Conservation (phyloP, 2,329 filamentous ascomycete genomes). For the Ciborinia camelliae region DNA sequence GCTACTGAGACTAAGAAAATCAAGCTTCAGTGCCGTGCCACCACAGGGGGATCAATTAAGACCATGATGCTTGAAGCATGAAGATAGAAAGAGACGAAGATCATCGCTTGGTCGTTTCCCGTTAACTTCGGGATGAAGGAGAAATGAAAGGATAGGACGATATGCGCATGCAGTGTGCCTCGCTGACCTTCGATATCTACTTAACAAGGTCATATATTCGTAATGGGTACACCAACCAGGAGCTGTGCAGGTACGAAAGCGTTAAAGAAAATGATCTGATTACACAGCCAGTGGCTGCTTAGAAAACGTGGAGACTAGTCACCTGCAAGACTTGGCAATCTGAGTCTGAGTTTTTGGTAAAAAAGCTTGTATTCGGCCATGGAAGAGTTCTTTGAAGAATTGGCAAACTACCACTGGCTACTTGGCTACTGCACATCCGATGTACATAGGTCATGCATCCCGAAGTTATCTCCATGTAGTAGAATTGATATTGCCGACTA, state of each 20-base stretch:
- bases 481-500: background rate
- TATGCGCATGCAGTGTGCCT: background rate
- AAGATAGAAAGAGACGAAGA: background rate
- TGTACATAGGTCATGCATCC: background rate
- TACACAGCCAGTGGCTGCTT: background rate
- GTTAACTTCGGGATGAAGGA: background rate
- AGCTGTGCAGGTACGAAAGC: background rate
- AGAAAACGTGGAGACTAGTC: conserved; percentile 2
- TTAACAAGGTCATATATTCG: background rate
- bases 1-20: background rate
- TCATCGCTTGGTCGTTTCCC: conserved; percentile 3
- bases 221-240: background rate
- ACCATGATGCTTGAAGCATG: background rate
- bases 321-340: conserved; percentile 1
- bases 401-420: background rate
- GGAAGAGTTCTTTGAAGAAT: background rate
- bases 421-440: background rate
- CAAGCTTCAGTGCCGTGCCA: conserved; percentile 8
- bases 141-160: background rate
- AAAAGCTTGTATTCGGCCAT: no score
- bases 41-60: background rate
- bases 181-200: background rate
- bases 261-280: background rate
- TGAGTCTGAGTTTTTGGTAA: background rate
- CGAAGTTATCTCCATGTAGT: background rate